Evolutionary conservation across 345 rosid genomes (phyloP).

Genomic region (Citrus medica): DNA sequence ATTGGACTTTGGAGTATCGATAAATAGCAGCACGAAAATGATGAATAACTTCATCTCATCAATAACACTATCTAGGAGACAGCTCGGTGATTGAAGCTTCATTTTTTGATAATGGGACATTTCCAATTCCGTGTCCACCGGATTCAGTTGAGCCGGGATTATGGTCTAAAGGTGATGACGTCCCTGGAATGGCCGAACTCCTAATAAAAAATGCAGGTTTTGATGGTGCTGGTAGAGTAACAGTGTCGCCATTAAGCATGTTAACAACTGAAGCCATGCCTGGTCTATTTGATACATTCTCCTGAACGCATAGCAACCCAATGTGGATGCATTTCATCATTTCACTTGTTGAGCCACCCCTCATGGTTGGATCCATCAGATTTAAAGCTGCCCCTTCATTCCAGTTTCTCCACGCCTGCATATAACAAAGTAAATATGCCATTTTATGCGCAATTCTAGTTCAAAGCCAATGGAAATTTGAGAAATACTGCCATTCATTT

Average conservation of each 20-base stretch:
- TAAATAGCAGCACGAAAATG: no score
- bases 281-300: slow-evolving; percentile 27
- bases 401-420: slow-evolving; percentile 49
- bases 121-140: background rate
- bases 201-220: slow-evolving; percentile 20
- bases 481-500: background rate
- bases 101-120: background rate
- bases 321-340: slow-evolving; percentile 37
- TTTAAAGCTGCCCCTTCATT: slow-evolving; percentile 22
- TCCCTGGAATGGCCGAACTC: slow-evolving; percentile 1
- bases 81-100: slow-evolving; percentile 26
- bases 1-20: no score
- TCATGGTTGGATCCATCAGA: slow-evolving; percentile 22
- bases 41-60: background rate
- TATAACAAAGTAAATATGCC: background rate
- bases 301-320: slow-evolving; percentile 42
- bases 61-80: slow-evolving; percentile 3
- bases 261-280: slow-evolving; percentile 28
- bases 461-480: background rate
- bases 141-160: background rate
- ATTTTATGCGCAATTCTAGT: background rate
- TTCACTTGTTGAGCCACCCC: slow-evolving; percentile 14
- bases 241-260: slow-evolving; percentile 32
- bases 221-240: slow-evolving; percentile 26
- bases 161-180: background rate